Base-by-base conservation (phyloP, 2,329 filamentous ascomycete species). In the Sphaerulina populicola region DNA sequence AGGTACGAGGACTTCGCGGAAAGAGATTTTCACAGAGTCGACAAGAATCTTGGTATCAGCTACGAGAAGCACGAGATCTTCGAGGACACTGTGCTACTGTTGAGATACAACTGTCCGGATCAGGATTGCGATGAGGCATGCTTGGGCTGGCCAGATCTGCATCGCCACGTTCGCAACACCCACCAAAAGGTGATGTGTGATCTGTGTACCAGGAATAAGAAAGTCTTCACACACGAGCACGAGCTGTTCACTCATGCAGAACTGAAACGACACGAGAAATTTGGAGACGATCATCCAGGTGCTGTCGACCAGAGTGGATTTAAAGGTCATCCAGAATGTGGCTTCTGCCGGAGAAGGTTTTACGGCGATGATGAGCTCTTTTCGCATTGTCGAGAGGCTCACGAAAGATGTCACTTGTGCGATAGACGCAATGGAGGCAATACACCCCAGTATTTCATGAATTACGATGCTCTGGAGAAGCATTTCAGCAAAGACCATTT, bases 181-280 rank as follows among this genome's bases (percentile, higher is more conserved):
- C 93, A 98, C 72, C 77, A 83, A 57, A 94, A 91, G 72, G 83
- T 86, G 66, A 90, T 94, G 84, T 94, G 81, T 69, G 88, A 95
- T 68, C 76, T 95, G 9, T 96, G 90, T 70, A 86, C 90, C 6
- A 77, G 89, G 54, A 90, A 96, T 74, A 98, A 98, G 72, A 96
- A 95, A 66, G 89, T 96, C 31, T 98, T 98, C 62, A 96, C 93
- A 1, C 93, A 98, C 70, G 93, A 98, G 70, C 93, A 98, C 66
- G 88, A 94, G 57, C 77, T 98, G 1, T 97, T 96, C 68, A 85
- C 86, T 0, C 78, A 82, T 55, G 79, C 83, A 57, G 88, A 91
- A 60, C 75, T 97, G 44, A 82, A 86, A 60, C 86, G 81, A 62
- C 93, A 98, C 68, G 94, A 97, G 77, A 86, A 81, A 56, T 82